phyloP scores from a whole-genome alignment of 2,329 filamentous ascomycete species.

The Rasamsonia emersonii region DNA sequence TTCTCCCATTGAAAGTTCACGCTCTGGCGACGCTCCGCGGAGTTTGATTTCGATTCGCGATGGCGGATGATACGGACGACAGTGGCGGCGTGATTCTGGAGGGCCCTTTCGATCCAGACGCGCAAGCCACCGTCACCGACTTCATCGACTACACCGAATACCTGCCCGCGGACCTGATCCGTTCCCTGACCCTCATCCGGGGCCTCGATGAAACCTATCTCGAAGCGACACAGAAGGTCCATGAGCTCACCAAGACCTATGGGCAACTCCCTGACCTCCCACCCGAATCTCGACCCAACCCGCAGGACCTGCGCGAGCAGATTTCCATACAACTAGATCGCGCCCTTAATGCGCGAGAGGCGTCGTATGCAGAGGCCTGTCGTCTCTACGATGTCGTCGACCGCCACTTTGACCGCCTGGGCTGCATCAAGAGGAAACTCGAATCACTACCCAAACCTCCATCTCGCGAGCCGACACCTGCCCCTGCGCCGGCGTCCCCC shows the following conservation, averaged over 20 bases:
- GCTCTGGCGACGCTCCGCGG: no score
- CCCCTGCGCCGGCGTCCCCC: conserved; percentile 18
- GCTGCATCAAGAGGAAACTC: conserved; percentile 53
- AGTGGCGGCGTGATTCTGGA: conserved; percentile 37
- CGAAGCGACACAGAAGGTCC: conserved; percentile 30
- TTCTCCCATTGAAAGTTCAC: no score
- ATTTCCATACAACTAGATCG: conserved; percentile 49
- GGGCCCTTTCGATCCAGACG: conserved; percentile 52
- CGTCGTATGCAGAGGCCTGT: conserved; percentile 47
- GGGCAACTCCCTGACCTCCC: conserved; percentile 44
- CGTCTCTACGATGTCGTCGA: conserved; percentile 50
- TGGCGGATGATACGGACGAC: conserved; percentile 35
- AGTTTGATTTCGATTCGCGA: conserved; percentile 14
- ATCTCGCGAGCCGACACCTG: conserved; percentile 52
- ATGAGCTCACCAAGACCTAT: conserved; percentile 35
- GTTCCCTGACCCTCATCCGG: conserved; percentile 54
- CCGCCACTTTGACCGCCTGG: conserved; percentile 49
- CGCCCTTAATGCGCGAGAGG: conserved; percentile 48
- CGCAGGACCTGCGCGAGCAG: conserved; percentile 43
- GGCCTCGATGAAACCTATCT: conserved; percentile 39
- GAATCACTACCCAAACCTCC: conserved; percentile 53
- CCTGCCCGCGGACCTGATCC: conserved; percentile 56
- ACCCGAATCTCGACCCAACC: conserved; percentile 41
- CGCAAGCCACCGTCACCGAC: conserved; percentile 57
- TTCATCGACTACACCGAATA: conserved; percentile 63